Evolutionary conservation across 148 eudicot genomes (phyloP).

Genomic region (Suaeda aralocaspica): DNA sequence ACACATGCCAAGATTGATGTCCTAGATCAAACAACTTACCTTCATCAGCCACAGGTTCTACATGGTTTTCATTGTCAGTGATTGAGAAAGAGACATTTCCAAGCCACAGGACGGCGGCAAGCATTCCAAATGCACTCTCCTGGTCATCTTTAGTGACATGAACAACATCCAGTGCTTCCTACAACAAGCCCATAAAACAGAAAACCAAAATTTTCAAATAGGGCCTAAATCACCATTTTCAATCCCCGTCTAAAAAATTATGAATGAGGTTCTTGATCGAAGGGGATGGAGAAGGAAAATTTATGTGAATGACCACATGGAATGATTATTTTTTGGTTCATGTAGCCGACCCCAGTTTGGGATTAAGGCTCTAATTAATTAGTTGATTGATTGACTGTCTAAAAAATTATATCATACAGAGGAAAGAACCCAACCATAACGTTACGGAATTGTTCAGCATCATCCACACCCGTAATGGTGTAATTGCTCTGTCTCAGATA

Average conservation of each 20-base stretch:
- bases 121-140: conserved; percentile 80
- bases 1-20: background rate
- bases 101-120: conserved; percentile 87
- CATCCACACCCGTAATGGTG: conserved; percentile 79
- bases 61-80: conserved; percentile 84
- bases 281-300: no score
- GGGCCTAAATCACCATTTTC: background rate
- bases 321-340: no score
- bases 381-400: no score
- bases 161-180: conserved; percentile 95
- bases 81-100: conserved; percentile 71
- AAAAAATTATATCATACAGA: background rate
- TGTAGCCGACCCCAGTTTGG: no score
- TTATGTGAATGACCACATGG: no score
- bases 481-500: conserved; percentile 73
- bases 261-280: no score
- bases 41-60: conserved; percentile 73
- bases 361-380: no score
- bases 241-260: background rate
- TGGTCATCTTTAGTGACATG: conserved; percentile 88
- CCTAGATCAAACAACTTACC: conserved; percentile 29
- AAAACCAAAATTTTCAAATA: background rate
- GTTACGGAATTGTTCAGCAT: conserved; percentile 74
- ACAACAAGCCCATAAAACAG: background rate
- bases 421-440: conserved; percentile 52